phyloP scores from a whole-genome alignment of 305 asterid genomes.

The Solanum chacoense region DNA sequence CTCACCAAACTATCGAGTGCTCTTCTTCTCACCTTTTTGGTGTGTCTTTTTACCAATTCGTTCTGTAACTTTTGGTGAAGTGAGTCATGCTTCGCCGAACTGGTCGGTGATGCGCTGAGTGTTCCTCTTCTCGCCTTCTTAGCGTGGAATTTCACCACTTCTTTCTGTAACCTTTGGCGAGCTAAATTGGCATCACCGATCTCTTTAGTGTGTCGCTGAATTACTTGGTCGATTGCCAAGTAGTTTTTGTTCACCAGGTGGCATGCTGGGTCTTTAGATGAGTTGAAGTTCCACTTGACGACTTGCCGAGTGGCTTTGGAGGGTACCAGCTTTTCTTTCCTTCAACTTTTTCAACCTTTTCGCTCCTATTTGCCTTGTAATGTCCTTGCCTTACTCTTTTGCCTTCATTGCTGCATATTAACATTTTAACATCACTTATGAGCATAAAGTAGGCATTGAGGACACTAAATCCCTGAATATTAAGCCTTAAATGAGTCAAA shows the following conservation, averaged over 20 bases:
- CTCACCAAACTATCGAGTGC: neutral
- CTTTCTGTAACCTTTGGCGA: neutral
- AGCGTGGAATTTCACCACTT: neutral
- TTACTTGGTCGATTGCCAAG: neutral
- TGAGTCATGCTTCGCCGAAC: no score
- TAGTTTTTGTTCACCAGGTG: neutral
- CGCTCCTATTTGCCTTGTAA: neutral
- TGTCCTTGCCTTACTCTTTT: neutral
- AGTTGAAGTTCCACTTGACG: neutral
- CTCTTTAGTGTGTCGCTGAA: neutral
- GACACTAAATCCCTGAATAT: neutral
- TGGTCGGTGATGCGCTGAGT: neutral
- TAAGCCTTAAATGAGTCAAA: neutral
- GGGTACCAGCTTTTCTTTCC: neutral
- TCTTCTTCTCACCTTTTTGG: neutral
- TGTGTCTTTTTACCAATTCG: neutral
- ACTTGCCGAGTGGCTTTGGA: neutral
- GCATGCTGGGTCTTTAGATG: neutral
- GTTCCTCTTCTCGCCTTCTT: neutral
- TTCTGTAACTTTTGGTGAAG: neutral
- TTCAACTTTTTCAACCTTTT: no score
- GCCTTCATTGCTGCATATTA: neutral
- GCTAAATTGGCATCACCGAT: neutral
- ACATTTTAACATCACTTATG: neutral
- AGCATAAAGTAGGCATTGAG: neutral